Conservation (phyloP, 768 basidiomycete genomes). For the Paxillus ammoniavirescens region DNA sequence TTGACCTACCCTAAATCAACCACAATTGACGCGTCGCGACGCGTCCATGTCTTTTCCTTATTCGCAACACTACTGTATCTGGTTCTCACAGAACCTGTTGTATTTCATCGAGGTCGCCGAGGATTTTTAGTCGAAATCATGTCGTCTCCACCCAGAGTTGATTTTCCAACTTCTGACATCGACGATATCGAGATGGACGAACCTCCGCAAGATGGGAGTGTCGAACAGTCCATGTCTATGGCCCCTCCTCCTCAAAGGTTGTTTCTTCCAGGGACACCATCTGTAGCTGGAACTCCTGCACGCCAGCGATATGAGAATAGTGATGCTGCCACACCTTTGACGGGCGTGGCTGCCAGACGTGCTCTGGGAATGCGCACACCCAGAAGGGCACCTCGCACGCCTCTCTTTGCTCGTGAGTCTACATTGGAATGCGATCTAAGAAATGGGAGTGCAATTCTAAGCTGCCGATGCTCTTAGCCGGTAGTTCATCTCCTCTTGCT, state of each 20-base stretch:
- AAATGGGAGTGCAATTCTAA: not conserved
- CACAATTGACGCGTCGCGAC: slow-evolving; percentile 54
- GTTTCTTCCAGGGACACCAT: slow-evolving; percentile 56
- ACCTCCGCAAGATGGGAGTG: slow-evolving; percentile 21
- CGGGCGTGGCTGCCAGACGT: slow-evolving; percentile 47
- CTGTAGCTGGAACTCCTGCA: slow-evolving; percentile 48
- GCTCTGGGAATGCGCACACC: slow-evolving; percentile 58
- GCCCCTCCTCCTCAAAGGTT: slow-evolving; percentile 46
- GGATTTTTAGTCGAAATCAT: slow-evolving; percentile 30
- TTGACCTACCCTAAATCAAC: slow-evolving; percentile 46
- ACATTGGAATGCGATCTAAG: not conserved
- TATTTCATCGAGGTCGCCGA: not conserved
- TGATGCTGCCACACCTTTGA: slow-evolving; percentile 42
- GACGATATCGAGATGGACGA: slow-evolving; percentile 57
- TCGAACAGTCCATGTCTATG: slow-evolving; percentile 39
- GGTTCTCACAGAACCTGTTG: not conserved
- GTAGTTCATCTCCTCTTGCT: slow-evolving; percentile 61
- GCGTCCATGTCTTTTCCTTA: slow-evolving; percentile 32
- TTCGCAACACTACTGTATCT: slow-evolving; percentile 1
- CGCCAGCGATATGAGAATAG: slow-evolving; percentile 37
- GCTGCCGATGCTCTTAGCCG: slow-evolving; percentile 31
- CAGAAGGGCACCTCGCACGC: slow-evolving; percentile 38
- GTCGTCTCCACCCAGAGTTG: slow-evolving; percentile 64
- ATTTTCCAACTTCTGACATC: slow-evolving; percentile 60
- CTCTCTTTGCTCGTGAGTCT: slow-evolving; percentile 50